Conservation (phyloP, 2,329 filamentous ascomycete species). For the Calonectria pteridis region DNA sequence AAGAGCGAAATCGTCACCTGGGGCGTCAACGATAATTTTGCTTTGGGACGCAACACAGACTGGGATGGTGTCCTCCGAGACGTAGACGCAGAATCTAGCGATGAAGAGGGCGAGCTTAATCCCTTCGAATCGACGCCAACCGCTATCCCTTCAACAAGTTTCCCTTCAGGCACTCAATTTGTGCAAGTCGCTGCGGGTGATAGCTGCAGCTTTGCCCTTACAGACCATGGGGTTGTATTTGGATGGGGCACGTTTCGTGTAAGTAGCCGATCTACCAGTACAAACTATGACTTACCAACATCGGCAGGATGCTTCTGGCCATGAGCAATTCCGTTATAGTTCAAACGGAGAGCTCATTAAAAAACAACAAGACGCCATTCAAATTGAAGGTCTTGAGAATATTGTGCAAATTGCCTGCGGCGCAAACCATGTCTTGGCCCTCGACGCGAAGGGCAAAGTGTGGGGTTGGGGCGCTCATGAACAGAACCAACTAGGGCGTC, state of each 20-base stretch:
- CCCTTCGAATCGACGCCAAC: conserved; percentile 74
- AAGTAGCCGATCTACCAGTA: conserved; percentile 43
- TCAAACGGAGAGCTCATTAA: conserved; percentile 53
- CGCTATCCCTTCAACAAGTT: conserved; percentile 65
- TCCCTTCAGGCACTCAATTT: conserved; percentile 67
- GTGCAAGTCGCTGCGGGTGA: conserved; percentile 74
- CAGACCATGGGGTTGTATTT: conserved; percentile 75
- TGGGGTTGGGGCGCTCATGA: conserved; percentile 30
- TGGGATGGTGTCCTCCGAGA: conserved; percentile 70
- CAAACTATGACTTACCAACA: background rate
- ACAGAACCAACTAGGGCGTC: conserved; percentile 66
- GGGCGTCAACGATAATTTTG: conserved; percentile 85
- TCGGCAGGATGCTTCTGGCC: background rate
- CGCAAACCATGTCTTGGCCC: conserved; percentile 74
- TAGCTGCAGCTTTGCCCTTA: conserved; percentile 78
- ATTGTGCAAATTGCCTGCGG: conserved; percentile 71
- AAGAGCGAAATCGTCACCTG: conserved; percentile 84
- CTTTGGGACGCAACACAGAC: conserved; percentile 76
- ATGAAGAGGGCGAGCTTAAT: conserved; percentile 68
- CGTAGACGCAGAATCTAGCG: conserved; percentile 55
- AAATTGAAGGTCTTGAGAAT: conserved; percentile 68
- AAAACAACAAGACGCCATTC: conserved; percentile 59
- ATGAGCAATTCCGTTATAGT: conserved; percentile 59
- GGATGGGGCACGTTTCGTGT: conserved; percentile 83
- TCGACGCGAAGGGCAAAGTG: conserved; percentile 65